Evolutionary conservation across 352 stramenopile species (phyloP).

Genomic region (Phytophthora vignae): DNA sequence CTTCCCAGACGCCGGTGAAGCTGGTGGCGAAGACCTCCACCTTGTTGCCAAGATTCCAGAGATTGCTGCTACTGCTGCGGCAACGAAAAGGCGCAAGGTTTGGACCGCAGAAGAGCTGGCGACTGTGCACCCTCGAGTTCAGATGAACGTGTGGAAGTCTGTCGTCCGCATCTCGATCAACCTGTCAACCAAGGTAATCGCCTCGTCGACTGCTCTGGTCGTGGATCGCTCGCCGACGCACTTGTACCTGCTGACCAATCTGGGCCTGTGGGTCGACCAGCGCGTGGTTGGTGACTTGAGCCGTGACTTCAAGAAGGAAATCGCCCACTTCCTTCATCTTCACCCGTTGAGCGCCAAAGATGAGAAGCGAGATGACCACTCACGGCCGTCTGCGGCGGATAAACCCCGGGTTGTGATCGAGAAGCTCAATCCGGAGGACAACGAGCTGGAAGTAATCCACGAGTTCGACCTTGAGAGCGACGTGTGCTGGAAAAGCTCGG

Average conservation of each 20-base stretch:
- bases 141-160: conserved; percentile 33
- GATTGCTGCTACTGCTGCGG: not conserved
- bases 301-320: conserved; percentile 6
- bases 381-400: not conserved
- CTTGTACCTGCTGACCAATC: conserved; percentile 10
- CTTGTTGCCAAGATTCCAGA: not conserved
- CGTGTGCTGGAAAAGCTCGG: conserved; percentile 37
- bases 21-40: not conserved
- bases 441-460: conserved; percentile 12
- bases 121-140: conserved; percentile 31
- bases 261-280: not conserved
- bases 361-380: not conserved
- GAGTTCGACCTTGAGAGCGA: conserved; percentile 24
- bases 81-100: not conserved
- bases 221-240: conserved; percentile 8
- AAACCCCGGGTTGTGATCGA: conserved; percentile 4
- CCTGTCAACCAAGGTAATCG: not conserved
- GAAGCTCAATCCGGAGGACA: not conserved
- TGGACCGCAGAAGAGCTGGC: conserved; percentile 27
- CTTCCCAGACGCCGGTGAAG: not conserved
- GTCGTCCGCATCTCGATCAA: conserved; percentile 23
- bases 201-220: conserved; percentile 5
- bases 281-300: conserved; percentile 1
- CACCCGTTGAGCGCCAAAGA: not conserved
- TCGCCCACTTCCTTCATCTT: not conserved